Evolutionary conservation across 352 stramenopile species (phyloP).

Genomic region (Aphanomyces cochlioides): DNA sequence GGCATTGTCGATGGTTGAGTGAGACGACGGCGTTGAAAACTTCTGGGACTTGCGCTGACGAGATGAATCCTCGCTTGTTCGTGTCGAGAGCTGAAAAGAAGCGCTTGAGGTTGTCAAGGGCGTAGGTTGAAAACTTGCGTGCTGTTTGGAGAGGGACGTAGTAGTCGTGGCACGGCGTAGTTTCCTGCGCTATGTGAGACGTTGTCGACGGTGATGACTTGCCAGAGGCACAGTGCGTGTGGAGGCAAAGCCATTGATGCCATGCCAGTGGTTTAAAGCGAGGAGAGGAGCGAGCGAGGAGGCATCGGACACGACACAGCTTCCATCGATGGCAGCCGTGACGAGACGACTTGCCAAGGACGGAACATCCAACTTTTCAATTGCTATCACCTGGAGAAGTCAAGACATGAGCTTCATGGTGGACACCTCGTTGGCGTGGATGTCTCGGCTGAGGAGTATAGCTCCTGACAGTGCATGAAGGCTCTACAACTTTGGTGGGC

Average conservation of each 20-base stretch:
- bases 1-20: slow-evolving; percentile 9
- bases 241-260: slow-evolving; percentile 18
- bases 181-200: not conserved
- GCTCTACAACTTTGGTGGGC: not conserved
- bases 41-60: not conserved
- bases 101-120: slow-evolving; percentile 22
- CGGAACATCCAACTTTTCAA: slow-evolving; percentile 1
- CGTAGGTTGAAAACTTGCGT: slow-evolving; percentile 14
- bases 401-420: not conserved
- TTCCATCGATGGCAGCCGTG: slow-evolving; percentile 19
- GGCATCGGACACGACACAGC: slow-evolving; percentile 16
- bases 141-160: slow-evolving; percentile 5
- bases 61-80: not conserved
- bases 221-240: slow-evolving; percentile 7
- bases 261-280: slow-evolving; percentile 26
- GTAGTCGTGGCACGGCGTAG: slow-evolving; percentile 7
- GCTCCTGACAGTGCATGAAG: slow-evolving; percentile 17
- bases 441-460: not conserved
- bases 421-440: slow-evolving; percentile 11
- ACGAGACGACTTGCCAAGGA: slow-evolving; percentile 4
- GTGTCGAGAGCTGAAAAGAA: slow-evolving; percentile 23
- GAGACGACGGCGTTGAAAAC: slow-evolving; percentile 18
- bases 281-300: not conserved
- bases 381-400: slow-evolving; percentile 13
- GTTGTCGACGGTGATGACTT: not conserved